Evolutionary conservation across 2,329 filamentous ascomycete genomes (phyloP).

Genomic region (Phaeosphaeriaceae sp.): DNA sequence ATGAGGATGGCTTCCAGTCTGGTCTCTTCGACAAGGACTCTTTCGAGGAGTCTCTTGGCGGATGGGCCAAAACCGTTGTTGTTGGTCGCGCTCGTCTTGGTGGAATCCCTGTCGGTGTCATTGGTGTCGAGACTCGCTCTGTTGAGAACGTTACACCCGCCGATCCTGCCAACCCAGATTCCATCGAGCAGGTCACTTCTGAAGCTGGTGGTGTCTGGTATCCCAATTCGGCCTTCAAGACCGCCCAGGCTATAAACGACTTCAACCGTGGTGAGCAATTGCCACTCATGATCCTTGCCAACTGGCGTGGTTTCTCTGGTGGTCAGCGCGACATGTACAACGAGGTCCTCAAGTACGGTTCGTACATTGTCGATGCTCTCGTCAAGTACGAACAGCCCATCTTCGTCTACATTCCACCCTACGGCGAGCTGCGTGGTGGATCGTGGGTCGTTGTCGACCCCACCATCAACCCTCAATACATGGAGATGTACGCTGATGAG

Average conservation of each 20-base stretch:
- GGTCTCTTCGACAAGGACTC: slow-evolving; percentile 97
- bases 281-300: slow-evolving; percentile 97
- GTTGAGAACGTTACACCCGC: slow-evolving; percentile 97
- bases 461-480: slow-evolving; percentile 93
- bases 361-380: slow-evolving; percentile 97
- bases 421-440: slow-evolving; percentile 95
- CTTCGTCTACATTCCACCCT: slow-evolving; percentile 98
- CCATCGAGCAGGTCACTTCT: slow-evolving; percentile 91
- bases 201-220: slow-evolving; percentile 99
- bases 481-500: slow-evolving; percentile 99
- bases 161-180: slow-evolving; percentile 97
- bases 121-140: slow-evolving; percentile 92
- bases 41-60: slow-evolving; percentile 94
- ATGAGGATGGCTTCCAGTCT: slow-evolving; percentile 83
- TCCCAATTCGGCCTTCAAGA: slow-evolving; percentile 99
- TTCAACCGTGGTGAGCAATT: slow-evolving; percentile 99
- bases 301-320: slow-evolving; percentile 99
- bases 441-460: slow-evolving; percentile 99
- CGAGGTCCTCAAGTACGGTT: slow-evolving; percentile 99
- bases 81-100: slow-evolving; percentile 95
- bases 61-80: slow-evolving; percentile 96
- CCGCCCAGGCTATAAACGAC: slow-evolving; percentile 96
- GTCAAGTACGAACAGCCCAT: slow-evolving; percentile 99
- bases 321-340: slow-evolving; percentile 99
- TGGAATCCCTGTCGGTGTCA: slow-evolving; percentile 98